Percentiles rank a stretch among this genome's conserved stretches.
phyloP scores from a whole-genome alignment of 768 basidiomycete species.

The Lactarius deliciosus region DNA sequence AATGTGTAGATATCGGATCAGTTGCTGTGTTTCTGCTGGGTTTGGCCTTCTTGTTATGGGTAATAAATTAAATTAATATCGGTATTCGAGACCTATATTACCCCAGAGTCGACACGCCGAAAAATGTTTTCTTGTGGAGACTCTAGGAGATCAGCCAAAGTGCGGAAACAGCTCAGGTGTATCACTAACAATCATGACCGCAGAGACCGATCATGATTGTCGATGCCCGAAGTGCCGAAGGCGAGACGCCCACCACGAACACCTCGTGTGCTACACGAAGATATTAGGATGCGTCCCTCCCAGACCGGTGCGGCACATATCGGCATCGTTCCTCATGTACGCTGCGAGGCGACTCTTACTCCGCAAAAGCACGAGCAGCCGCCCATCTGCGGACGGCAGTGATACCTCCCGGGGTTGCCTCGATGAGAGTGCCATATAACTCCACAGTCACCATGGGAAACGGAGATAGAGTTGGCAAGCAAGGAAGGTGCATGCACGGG shows the following conservation, averaged over 20 bases:
- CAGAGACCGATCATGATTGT: neutral
- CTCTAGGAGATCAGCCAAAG: neutral
- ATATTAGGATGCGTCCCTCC: neutral
- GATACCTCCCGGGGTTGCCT: neutral
- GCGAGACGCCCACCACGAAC: neutral
- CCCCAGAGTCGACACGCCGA: neutral
- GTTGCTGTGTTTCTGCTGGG: neutral
- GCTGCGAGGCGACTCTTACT: no score
- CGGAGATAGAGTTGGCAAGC: neutral
- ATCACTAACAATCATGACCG: neutral
- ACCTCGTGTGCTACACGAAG: neutral
- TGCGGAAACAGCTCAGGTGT: neutral
- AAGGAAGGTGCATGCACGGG: neutral
- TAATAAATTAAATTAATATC: neutral
- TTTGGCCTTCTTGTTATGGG: constrained; percentile 4
- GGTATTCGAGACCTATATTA: neutral
- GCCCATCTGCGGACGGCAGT: no score
- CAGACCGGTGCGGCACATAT: neutral
- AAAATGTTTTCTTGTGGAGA: neutral
- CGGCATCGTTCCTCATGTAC: neutral
- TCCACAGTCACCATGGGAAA: neutral
- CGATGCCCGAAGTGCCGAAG: neutral
- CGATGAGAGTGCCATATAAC: neutral
- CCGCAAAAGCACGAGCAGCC: no score
- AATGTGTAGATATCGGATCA: neutral